Conservation (phyloP, 129 eudicot species). For the Sambucus nigra region DNA sequence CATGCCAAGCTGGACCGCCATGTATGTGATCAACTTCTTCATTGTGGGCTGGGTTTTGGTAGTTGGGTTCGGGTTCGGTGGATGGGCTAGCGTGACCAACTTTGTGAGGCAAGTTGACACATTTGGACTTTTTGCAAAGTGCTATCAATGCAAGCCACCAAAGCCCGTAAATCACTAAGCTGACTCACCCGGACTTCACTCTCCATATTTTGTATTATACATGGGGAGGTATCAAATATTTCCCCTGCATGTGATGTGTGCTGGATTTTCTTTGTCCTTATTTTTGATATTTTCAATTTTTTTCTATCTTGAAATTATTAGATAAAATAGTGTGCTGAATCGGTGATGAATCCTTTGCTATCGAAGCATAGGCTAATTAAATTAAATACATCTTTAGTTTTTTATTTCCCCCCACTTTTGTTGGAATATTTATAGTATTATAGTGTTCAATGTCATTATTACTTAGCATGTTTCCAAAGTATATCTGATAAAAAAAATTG, state of each 20-base stretch:
- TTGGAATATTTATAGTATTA: conserved; percentile 1
- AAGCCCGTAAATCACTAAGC: conserved; percentile 36
- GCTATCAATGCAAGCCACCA: conserved; percentile 81
- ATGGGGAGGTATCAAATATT: conserved; percentile 38
- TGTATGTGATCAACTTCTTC: conserved; percentile 56
- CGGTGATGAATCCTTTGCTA: conserved; percentile 53
- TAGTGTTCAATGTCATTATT: conserved; percentile 16
- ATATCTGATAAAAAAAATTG: neutral
- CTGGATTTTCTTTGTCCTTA: conserved; percentile 26
- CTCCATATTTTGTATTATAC: conserved; percentile 58
- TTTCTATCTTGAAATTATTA: conserved; percentile 10
- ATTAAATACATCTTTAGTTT: conserved; percentile 7
- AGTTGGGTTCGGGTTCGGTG: conserved; percentile 88
- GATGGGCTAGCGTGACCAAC: conserved; percentile 91
- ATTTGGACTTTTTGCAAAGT: conserved; percentile 90
- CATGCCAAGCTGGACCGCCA: conserved; percentile 68
- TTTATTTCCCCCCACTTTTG: conserved; percentile 4
- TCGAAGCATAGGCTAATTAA: conserved; percentile 35
- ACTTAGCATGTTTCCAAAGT: conserved; percentile 28
- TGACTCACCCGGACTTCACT: conserved; percentile 1
- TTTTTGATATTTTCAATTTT: conserved; percentile 2
- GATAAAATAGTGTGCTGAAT: conserved; percentile 45
- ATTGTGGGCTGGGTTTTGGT: conserved; percentile 64
- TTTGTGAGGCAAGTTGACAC: conserved; percentile 83
- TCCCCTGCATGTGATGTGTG: conserved; percentile 51